Evolutionary conservation across 2,329 filamentous ascomycete species (phyloP), one percentile per base, ranked within the genome.

Genomic region (Epichloe brachyelytri): DNA sequence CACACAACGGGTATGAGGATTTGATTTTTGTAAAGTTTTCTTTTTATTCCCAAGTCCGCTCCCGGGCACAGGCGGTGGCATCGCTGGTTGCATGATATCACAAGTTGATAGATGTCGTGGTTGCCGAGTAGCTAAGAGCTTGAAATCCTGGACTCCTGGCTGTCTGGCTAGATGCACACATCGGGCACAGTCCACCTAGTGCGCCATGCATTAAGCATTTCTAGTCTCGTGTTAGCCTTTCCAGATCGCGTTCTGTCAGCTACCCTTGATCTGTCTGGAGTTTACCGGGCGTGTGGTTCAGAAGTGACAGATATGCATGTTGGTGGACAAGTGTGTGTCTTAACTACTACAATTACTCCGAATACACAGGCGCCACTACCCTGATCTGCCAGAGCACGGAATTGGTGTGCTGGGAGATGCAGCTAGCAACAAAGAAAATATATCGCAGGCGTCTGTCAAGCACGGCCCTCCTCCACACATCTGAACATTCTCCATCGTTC

Each of bases 381-480:
- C 26, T 15, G 26, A 48, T 48, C 12, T 5, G 12, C 38, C 38
- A 40, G 17, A 15, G 5, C 17, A 47, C 33, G 19, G 34, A 30
- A 17, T 22, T 38, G 6, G 38, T 48, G 19, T 43, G 34, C 36
- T 26, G 33, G 37, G 47, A 41, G 40, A 49, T 20, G 38, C 26
- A 33, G 47, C 17, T 26, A 12, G 33, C 22, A n/a, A 49, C 47
- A 43, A 49, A 49, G 38, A 34, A 49, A 43, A 43, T 19, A 49
- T n/a, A 41, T 34, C 5, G 17, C 37, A 34, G 7, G 17, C 37
- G 12, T 19, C 22, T 26, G 36, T 41, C 46, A 41, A 41, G 46
- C 46, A 48, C 37, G 38, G 37, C n/a, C 46, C 46, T 40, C 19
- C 38, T 48, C 46, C 46, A 40, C 46, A 48, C 46, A 38, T 48